Evolutionary conservation across 257 asterid species (phyloP).

Genomic region (Schizonepeta tenuifolia): DNA sequence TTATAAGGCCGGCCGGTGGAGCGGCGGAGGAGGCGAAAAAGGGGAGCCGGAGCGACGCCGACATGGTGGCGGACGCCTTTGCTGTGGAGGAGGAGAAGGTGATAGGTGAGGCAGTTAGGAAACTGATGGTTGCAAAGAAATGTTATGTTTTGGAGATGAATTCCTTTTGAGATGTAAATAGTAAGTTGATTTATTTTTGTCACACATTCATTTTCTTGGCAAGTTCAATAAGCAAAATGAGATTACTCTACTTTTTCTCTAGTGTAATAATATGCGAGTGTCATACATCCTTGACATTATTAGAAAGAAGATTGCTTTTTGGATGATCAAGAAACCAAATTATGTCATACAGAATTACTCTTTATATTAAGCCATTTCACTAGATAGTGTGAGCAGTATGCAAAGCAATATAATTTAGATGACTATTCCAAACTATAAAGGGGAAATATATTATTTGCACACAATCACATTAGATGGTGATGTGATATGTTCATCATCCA

Average conservation of each 20-base stretch:
- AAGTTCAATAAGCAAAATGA: background rate
- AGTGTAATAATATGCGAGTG: background rate
- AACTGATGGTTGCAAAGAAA: constrained; percentile 56
- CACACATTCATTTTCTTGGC: background rate
- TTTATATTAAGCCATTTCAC: no score
- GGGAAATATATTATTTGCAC: no score
- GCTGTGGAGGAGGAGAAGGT: constrained; percentile 40
- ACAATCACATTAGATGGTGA: no score
- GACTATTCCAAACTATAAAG: no score
- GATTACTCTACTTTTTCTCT: background rate
- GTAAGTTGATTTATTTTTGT: background rate
- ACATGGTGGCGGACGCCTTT: constrained; percentile 50
- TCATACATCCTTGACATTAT: background rate
- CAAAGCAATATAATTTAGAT: no score
- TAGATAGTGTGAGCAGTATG: no score
- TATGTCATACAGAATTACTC: no score
- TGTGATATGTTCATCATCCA: no score
- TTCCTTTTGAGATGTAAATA: constrained; percentile 50
- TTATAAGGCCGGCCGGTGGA: constrained; percentile 50
- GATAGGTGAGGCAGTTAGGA: constrained; percentile 53
- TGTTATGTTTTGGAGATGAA: constrained; percentile 70
- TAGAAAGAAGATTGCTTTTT: no score
- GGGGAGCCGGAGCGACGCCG: constrained; percentile 33
- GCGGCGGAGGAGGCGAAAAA: constrained; percentile 24
- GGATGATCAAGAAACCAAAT: no score